A percentile compares a stretch with the other conserved stretches of the same genome.
These are phyloP conservation scores for Calonectria pauciramosa DNA, from an alignment of 2,329 filamentous ascomycete genomes.

Conservation along the genomic window DNA sequence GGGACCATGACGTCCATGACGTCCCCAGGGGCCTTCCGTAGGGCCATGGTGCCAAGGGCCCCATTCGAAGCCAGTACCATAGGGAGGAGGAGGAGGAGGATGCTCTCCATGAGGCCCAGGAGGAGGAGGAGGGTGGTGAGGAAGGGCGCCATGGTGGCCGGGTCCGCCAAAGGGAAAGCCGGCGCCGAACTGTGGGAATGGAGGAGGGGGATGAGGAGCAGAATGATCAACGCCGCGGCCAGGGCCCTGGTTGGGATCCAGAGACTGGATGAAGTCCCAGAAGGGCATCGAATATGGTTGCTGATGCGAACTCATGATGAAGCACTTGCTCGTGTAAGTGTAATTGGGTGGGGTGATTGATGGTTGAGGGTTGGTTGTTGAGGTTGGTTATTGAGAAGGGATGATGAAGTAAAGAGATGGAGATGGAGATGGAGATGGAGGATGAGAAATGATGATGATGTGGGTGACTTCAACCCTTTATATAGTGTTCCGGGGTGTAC, in stretches of 20 bases:
- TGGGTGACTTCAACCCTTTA: not conserved
- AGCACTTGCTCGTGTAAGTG: slow-evolving; percentile 23
- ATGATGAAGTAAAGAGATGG: slow-evolving; percentile 2
- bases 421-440: slow-evolving; percentile 27
- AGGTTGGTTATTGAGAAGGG: slow-evolving; percentile 1
- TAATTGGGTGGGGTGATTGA: not conserved
- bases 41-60: slow-evolving; percentile 43
- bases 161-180: slow-evolving; percentile 53
- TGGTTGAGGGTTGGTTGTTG: not conserved
- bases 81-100: slow-evolving; percentile 37
- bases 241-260: slow-evolving; percentile 48
- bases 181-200: slow-evolving; percentile 42
- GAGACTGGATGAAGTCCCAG: slow-evolving; percentile 54
- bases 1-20: slow-evolving; percentile 34
- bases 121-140: slow-evolving; percentile 8
- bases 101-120: slow-evolving; percentile 31
- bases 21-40: slow-evolving; percentile 42
- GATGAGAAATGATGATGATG: slow-evolving; percentile 7
- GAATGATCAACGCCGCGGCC: slow-evolving; percentile 57
- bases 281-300: slow-evolving; percentile 43
- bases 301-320: slow-evolving; percentile 44
- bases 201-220: slow-evolving; percentile 42
- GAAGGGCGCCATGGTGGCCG: slow-evolving; percentile 21
- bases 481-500: not conserved
- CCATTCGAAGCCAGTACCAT: slow-evolving; percentile 43